These are phyloP conservation scores for Monilinia fructicola DNA, from an alignment of 2,329 filamentous ascomycete species.

Conservation along the genomic window DNA sequence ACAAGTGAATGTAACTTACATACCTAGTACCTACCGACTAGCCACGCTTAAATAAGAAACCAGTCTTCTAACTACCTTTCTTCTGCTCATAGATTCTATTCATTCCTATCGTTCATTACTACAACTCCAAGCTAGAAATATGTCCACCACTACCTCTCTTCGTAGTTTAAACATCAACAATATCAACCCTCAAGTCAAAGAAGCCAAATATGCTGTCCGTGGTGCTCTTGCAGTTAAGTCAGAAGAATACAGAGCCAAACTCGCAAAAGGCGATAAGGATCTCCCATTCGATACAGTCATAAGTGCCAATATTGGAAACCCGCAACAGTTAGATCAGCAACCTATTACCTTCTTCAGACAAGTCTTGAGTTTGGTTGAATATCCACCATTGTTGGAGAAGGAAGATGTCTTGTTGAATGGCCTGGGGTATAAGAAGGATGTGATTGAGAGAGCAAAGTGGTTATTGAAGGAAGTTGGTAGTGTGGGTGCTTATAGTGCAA, in stretches of 20 bases:
- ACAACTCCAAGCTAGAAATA: conserved; percentile 30
- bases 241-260: conserved; percentile 79
- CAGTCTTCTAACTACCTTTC: conserved; percentile 12
- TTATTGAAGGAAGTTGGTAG: conserved; percentile 82
- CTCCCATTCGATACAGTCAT: conserved; percentile 90
- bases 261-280: conserved; percentile 54
- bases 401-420: conserved; percentile 72
- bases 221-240: conserved; percentile 93
- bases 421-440: conserved; percentile 87
- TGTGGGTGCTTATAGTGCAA: conserved; percentile 95
- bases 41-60: not conserved
- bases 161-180: conserved; percentile 71
- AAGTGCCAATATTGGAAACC: conserved; percentile 98
- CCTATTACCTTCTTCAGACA: conserved; percentile 99
- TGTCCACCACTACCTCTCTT: conserved; percentile 43
- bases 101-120: not conserved
- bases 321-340: conserved; percentile 98
- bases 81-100: conserved; percentile 8
- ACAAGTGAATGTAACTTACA: conserved; percentile 12
- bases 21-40: not conserved
- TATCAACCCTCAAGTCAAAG: conserved; percentile 86
- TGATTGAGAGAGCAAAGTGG: conserved; percentile 77
- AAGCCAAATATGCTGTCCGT: conserved; percentile 92
- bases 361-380: conserved; percentile 88
- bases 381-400: conserved; percentile 80